Base-by-base conservation (phyloP, 2,329 filamentous ascomycete species). In the Pestalotiopsis sp. region DNA sequence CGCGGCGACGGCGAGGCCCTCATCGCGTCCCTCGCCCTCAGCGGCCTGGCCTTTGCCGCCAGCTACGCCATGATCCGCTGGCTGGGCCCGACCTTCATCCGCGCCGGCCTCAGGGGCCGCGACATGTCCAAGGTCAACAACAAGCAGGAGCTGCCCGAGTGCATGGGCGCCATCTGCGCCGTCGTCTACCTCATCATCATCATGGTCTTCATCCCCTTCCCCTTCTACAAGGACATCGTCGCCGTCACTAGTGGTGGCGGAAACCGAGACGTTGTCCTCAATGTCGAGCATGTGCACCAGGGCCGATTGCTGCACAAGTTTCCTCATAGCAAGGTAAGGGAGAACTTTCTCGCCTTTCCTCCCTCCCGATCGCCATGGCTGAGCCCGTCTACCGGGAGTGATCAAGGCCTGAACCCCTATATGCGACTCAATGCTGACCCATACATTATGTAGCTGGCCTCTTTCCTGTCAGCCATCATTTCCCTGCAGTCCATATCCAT, bases 161-260 rank as follows among this genome's bases (percentile, higher is more conserved):
- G 93, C 73, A 98, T 99, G 95, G 96, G 96, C 38, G 93, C 94
- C 68, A 88, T 99, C 31, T 97, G 93, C 78, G 96, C 95, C 9
- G 89, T 96, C 73, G 94, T 98, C 31, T 98, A 98, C 81, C 87
- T 99, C 58, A 86, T 99, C 72, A 88, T 91, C 64, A 87, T 98
- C 73, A 97, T 98, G 73, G 84, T 94, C 71, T 99, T 99, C 80
- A 94, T 98, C 69, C 96, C 96, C 0, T 97, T 98, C 81, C 93
- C 95, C 1, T 98, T 99, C 80, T 98, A 98, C 85, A 97, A 98
- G 82, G 95, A 98, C 79, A 97, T 99, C 73, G 95, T 98, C 31
- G 93, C 94, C 17, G 94, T 95, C 52, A 98, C 96, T 23, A 97
- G 94, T 73, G 96, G 95, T 71, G 95, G 94, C 72, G 95, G 95